Percentiles rank a stretch among this genome's conserved stretches.
phyloP scores from a whole-genome alignment of 2,329 filamentous ascomycete species.

The Ascomycota sp. region DNA sequence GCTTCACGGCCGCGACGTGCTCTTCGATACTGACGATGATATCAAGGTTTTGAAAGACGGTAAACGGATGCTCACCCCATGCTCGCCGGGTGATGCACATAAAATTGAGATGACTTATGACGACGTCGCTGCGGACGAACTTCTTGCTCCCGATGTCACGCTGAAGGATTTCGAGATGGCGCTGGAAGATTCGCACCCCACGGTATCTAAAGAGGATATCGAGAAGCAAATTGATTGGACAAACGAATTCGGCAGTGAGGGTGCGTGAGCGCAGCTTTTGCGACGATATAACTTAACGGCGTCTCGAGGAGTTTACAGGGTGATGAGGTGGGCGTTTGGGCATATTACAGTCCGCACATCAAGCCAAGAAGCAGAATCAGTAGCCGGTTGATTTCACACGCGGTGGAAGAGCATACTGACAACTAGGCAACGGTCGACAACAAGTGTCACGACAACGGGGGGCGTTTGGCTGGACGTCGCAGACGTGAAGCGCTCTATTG shows the following conservation, averaged over 20 bases:
- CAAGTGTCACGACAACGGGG: not conserved
- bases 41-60: slow-evolving; percentile 46
- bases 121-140: slow-evolving; percentile 58
- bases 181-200: slow-evolving; percentile 69
- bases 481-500: too few species aligned
- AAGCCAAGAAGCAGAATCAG: slow-evolving; percentile 1
- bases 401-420: slow-evolving; percentile 1
- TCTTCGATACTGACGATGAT: slow-evolving; percentile 2
- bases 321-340: slow-evolving; percentile 4
- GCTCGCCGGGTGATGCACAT: slow-evolving; percentile 70
- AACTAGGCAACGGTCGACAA: not conserved
- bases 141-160: slow-evolving; percentile 67
- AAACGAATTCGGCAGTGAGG: slow-evolving; percentile 84
- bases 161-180: slow-evolving; percentile 88
- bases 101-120: slow-evolving; percentile 90
- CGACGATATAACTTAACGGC: slow-evolving; percentile 9
- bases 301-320: slow-evolving; percentile 9
- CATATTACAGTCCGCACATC: slow-evolving; percentile 3
- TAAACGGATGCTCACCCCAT: slow-evolving; percentile 54
- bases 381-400: not conserved
- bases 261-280: slow-evolving; percentile 20
- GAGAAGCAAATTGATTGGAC: slow-evolving; percentile 80
- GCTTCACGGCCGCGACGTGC: not conserved
- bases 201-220: slow-evolving; percentile 72
- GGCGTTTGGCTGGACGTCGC: not conserved